These are phyloP conservation scores for Ilyonectria sp. DNA, from an alignment of 2,329 filamentous ascomycete genomes.

Conservation along the genomic window DNA sequence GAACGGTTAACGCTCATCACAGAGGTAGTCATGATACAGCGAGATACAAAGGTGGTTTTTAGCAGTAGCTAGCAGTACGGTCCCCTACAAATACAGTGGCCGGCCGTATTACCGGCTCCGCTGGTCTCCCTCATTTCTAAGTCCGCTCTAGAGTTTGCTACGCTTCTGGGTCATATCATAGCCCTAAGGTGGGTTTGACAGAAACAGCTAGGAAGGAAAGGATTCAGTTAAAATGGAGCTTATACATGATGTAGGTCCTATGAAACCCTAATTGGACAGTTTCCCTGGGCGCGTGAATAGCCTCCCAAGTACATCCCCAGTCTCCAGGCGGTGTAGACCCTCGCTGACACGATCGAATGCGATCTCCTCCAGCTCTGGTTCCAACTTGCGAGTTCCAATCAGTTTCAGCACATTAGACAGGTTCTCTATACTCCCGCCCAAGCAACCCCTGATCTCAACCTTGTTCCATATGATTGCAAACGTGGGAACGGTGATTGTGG, in stretches of 20 bases:
- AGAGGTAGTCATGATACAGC: no score
- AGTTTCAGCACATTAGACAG: constrained; percentile 3
- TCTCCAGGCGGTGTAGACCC: background rate
- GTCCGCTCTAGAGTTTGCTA: no score
- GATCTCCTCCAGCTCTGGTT: constrained; percentile 1
- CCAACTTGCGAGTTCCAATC: background rate
- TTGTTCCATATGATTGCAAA: constrained; percentile 3
- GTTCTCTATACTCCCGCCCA: background rate
- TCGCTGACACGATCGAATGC: constrained; percentile 1
- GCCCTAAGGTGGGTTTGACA: no score
- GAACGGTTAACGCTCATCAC: no score
- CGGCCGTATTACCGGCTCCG: no score
- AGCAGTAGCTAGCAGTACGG: no score
- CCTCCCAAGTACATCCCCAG: constrained; percentile 1
- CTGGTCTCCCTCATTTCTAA: no score
- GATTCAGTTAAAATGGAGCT: background rate
- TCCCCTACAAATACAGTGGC: no score
- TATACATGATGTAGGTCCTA: background rate
- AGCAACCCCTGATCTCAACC: constrained; percentile 3
- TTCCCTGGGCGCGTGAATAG: background rate
- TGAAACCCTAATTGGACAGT: background rate
- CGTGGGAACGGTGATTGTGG: constrained; percentile 9
- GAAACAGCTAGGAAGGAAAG: background rate
- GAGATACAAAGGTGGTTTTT: no score
- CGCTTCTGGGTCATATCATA: no score